Evolutionary conservation across 805 yeast species (phyloP).

Genomic region (Priceomyces fermenticarens): DNA sequence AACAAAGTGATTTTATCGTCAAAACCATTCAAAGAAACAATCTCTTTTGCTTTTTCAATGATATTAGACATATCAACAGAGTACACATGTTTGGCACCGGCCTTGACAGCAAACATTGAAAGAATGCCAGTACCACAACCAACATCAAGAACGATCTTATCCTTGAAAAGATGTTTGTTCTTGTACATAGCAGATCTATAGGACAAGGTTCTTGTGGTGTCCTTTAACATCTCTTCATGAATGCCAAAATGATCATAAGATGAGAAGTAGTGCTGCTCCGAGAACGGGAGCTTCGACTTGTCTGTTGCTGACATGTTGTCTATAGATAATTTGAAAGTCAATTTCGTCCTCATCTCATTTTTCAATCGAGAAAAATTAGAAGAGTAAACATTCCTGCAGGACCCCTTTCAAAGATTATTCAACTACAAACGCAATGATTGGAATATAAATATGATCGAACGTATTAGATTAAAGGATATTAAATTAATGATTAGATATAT

Average conservation of each 20-base stretch:
- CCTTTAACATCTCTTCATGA: constrained; percentile 98
- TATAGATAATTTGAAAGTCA: background rate
- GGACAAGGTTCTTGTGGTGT: constrained; percentile 84
- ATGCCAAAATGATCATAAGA: constrained; percentile 97
- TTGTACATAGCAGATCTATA: constrained; percentile 90
- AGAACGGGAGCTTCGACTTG: constrained; percentile 56
- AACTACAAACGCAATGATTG: too few relatives aligned
- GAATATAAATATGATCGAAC: too few relatives aligned
- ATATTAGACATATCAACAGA: constrained; percentile 97
- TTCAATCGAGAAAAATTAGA: background rate
- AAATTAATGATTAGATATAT: too few relatives aligned
- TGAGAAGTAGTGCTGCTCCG: constrained; percentile 90
- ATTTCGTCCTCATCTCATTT: background rate
- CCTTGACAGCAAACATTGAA: constrained; percentile 96
- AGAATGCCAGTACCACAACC: constrained; percentile 99
- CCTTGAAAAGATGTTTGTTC: constrained; percentile 86
- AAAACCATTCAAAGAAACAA: constrained; percentile 79
- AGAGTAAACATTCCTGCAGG: too few relatives aligned
- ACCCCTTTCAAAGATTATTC: too few relatives aligned
- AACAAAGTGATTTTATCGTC: constrained; percentile 81
- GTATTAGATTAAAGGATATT: too few relatives aligned
- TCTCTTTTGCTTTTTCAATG: constrained; percentile 92
- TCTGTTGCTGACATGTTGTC: constrained; percentile 52
- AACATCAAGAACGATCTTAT: constrained; percentile 91
- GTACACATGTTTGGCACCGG: constrained; percentile 98